Evolutionary conservation across 2,329 filamentous ascomycete species (phyloP).

Genomic region (Alternaria alternata): DNA sequence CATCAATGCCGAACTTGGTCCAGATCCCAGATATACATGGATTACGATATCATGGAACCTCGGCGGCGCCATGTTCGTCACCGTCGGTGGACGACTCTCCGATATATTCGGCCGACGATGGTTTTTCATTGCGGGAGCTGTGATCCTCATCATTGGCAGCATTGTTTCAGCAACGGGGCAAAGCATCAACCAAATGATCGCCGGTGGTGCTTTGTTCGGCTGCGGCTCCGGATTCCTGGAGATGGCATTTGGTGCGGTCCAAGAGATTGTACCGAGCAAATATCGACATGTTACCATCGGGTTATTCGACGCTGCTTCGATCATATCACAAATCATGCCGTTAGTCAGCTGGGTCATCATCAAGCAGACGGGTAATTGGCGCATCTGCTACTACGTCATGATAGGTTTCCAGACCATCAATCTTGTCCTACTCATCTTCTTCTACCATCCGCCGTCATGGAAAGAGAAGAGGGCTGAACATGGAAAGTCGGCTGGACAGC

Average conservation of each 20-base stretch:
- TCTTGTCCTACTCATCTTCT: constrained; percentile 32
- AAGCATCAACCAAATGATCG: constrained; percentile 54
- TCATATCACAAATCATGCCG: constrained; percentile 46
- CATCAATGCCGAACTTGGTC: constrained; percentile 46
- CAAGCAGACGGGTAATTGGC: constrained; percentile 38
- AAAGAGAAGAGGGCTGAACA: constrained; percentile 45
- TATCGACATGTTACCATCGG: constrained; percentile 52
- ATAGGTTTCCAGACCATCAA: constrained; percentile 42
- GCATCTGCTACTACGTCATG: constrained; percentile 45
- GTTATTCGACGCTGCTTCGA: constrained; percentile 43
- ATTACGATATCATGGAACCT: constrained; percentile 47
- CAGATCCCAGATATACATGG: constrained; percentile 43
- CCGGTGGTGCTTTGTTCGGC: constrained; percentile 52
- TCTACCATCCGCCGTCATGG: constrained; percentile 51
- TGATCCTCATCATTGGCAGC: constrained; percentile 46
- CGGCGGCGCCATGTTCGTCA: constrained; percentile 44
- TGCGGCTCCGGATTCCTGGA: constrained; percentile 53
- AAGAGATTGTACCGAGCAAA: constrained; percentile 52
- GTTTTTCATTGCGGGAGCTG: constrained; percentile 46
- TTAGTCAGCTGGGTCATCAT: constrained; percentile 43
- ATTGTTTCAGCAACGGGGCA: constrained; percentile 53
- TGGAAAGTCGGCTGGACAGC: constrained; percentile 31
- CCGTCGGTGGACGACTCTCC: constrained; percentile 45
- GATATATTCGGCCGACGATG: constrained; percentile 52
- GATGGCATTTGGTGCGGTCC: constrained; percentile 50